Conservation (phyloP, 495 filamentous ascomycete genomes). For the Penicilliopsis zonata region DNA sequence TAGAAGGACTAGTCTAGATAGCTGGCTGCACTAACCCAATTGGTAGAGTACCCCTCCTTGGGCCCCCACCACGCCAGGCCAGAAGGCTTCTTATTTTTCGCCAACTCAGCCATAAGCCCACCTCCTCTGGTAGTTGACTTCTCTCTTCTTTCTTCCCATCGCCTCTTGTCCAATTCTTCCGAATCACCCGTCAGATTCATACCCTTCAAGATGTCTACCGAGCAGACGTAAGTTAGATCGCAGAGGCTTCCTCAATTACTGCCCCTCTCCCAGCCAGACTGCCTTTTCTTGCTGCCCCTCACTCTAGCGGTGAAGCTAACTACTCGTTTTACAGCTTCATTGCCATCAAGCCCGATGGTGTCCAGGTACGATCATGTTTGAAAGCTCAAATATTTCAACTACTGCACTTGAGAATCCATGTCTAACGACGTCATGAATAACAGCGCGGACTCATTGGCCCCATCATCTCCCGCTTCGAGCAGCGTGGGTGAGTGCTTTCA, state of each 20-base stretch:
- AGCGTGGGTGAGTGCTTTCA: conserved; percentile 55
- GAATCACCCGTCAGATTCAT: conserved; percentile 14
- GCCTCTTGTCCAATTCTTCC: conserved; percentile 15
- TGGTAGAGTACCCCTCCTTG: not conserved
- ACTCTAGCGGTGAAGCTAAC: conserved; percentile 35
- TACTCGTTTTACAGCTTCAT: conserved; percentile 62
- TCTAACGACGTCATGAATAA: conserved; percentile 11
- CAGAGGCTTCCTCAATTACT: not conserved
- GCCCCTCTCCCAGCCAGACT: not conserved
- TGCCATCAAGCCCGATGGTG: conserved; percentile 98
- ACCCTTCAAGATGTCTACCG: conserved; percentile 62
- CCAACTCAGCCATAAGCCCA: conserved; percentile 11
- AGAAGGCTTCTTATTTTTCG: conserved; percentile 20
- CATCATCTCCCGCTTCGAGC: conserved; percentile 96
- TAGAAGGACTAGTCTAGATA: no score
- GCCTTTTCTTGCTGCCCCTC: conserved; percentile 9
- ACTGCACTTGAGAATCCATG: conserved; percentile 7
- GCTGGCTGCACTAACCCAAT: not conserved
- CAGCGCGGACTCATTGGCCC: conserved; percentile 92
- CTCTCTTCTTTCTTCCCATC: conserved; percentile 14
- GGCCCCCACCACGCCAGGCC: conserved; percentile 12
- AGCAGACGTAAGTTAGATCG: conserved; percentile 92
- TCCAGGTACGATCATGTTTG: conserved; percentile 59
- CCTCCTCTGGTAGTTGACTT: no score
- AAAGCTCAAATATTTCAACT: not conserved